phyloP scores from a whole-genome alignment of 2,329 filamentous ascomycete genomes.

The Beauveria pseudobassiana region DNA sequence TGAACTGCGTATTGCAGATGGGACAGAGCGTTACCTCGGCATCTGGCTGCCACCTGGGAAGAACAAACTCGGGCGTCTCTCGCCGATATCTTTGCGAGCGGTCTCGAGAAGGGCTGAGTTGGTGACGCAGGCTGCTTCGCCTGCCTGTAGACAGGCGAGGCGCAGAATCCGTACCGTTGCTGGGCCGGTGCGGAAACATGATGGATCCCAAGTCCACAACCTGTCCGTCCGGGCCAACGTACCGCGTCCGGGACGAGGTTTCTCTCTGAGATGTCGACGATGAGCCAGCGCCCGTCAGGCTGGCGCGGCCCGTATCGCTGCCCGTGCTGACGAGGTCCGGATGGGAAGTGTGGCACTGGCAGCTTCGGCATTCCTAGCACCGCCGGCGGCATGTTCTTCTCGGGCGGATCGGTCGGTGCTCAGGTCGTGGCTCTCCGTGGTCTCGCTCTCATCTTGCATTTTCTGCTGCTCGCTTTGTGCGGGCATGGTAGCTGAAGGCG shows the following conservation, averaged over 20 bases:
- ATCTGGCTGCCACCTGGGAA: conserved; percentile 86
- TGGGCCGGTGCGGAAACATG: neutral
- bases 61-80: conserved; percentile 36
- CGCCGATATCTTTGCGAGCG: neutral
- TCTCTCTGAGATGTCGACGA: neutral
- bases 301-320: neutral
- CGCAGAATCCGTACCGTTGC: neutral
- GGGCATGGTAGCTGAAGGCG: conserved; percentile 4
- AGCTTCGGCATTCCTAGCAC: conserved; percentile 1
- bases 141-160: neutral
- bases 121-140: conserved; percentile 1
- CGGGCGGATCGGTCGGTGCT: neutral
- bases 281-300: neutral
- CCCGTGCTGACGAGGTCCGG: conserved; percentile 14
- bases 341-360: conserved; percentile 12
- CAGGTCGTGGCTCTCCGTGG: neutral
- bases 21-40: conserved; percentile 74
- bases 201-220: conserved; percentile 1
- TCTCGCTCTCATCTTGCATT: neutral
- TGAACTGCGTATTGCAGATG: conserved; percentile 74
- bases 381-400: neutral
- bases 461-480: conserved; percentile 1
- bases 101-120: neutral
- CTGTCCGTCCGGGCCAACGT: neutral
- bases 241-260: neutral